Evolutionary conservation across 805 yeast genomes (phyloP).

Genomic region (Candida nonsorbophila): DNA sequence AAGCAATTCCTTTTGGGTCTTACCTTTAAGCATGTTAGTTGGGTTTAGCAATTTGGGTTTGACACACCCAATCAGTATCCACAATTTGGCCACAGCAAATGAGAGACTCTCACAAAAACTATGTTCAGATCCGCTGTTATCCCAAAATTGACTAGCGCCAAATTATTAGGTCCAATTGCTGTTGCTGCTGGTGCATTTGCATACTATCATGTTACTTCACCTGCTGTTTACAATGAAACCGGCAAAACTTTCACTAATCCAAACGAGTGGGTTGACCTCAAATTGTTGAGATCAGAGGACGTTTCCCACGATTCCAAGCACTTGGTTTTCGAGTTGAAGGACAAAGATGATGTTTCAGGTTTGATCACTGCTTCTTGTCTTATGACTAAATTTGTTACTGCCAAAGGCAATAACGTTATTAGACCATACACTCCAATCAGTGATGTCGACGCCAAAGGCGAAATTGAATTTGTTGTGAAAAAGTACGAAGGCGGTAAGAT

Average conservation of each 20-base stretch:
- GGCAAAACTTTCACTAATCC: conserved; percentile 54
- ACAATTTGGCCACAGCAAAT: conserved; percentile 1
- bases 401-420: conserved; percentile 80
- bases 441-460: conserved; percentile 64
- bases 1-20: conserved; percentile 41
- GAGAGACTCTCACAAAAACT: background rate
- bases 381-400: conserved; percentile 74
- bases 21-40: conserved; percentile 20
- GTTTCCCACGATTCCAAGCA: conserved; percentile 62
- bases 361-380: conserved; percentile 74
- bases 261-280: conserved; percentile 69
- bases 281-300: conserved; percentile 43
- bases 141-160: too few species aligned
- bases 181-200: conserved; percentile 32
- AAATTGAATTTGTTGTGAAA: conserved; percentile 77
- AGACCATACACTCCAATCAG: conserved; percentile 89
- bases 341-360: conserved; percentile 66
- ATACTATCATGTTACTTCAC: conserved; percentile 15
- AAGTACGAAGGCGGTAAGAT: conserved; percentile 81
- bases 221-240: conserved; percentile 27
- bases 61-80: background rate
- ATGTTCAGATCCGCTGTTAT: background rate
- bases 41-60: conserved; percentile 1
- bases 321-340: conserved; percentile 65
- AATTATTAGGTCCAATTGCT: too few species aligned